Evolutionary conservation across 306 rosid species (phyloP), one percentile per base, ranked within the genome.

Genomic region (Trifolium dubium): DNA sequence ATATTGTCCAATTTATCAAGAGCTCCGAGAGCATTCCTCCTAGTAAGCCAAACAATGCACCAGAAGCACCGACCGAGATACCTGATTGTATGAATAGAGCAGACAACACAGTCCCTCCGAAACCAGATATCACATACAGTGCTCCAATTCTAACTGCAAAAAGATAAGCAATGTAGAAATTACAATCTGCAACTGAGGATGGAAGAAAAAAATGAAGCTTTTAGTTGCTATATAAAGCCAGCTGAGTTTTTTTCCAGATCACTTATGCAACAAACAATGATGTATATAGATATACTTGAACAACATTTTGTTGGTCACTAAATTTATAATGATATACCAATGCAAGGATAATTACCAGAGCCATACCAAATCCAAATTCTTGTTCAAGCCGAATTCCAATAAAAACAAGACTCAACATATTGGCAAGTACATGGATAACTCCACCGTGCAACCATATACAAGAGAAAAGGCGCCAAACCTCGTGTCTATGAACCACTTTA

Each of bases 21-120:
- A 92, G 89, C 89, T 92, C 96, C 0, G 98, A 92, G 49, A 92
- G 86, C 98, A 92, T 92, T 71, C 90, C 92, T 64, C 98, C 98
- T 2, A 89, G 80, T 64, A 92, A 86, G 69, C 98, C 98, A 83
- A 92, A 92, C 50, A 89, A 86, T 64, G 96, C 98, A 66, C 98
- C 98, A 4, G 98, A 92, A 77, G 98, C 96, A 77, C 98, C 98
- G 71, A 92, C 98, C 5, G 98, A 92, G 50, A 92, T 89, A 15
- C 86, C 88, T 39, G 77, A 59, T 76, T 83, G 77, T 65, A 89
- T 81, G 76, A 92, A 89, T 44, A 92, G 83, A 58, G 93, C 80
- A 4, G 98, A 92, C 65, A 88, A 70, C 81, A 92, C 79, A 81
- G 90, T 89, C 64, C 98, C 98, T 2, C 98, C 93, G 68, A 88